These are phyloP conservation scores for Pseudogymnoascus pannorum DNA, from an alignment of 2,329 filamentous ascomycete species.

Conservation along the genomic window DNA sequence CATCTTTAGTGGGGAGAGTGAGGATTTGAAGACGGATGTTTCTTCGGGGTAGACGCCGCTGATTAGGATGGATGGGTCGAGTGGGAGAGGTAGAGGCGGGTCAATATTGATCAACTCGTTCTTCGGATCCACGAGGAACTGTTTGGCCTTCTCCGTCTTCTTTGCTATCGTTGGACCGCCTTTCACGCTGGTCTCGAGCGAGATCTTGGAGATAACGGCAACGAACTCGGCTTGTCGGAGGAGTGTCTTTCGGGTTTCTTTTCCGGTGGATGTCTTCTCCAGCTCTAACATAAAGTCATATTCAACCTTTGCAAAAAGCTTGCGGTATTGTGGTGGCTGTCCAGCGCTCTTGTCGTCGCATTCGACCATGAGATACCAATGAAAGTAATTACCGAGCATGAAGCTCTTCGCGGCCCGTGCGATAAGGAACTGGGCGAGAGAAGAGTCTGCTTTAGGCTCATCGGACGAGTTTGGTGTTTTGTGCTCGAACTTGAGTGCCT, in stretches of 20 bases:
- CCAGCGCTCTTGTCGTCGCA: conserved; percentile 69
- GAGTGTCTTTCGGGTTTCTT: conserved; percentile 67
- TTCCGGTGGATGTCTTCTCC: conserved; percentile 61
- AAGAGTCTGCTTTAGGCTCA: conserved; percentile 66
- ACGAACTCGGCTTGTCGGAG: conserved; percentile 85
- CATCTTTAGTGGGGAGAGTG: conserved; percentile 81
- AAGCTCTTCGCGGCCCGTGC: conserved; percentile 82
- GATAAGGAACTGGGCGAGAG: conserved; percentile 82
- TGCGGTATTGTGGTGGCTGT: conserved; percentile 66
- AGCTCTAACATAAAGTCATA: conserved; percentile 94
- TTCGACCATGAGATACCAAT: conserved; percentile 99
- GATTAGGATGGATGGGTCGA: conserved; percentile 77
- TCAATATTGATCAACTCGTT: conserved; percentile 82
- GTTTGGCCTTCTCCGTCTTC: conserved; percentile 79
- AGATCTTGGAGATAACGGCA: conserved; percentile 78
- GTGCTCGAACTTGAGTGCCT: conserved; percentile 89
- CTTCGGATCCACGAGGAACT: conserved; percentile 76
- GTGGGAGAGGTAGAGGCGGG: conserved; percentile 75
- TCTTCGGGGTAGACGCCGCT: conserved; percentile 77
- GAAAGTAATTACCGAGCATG: conserved; percentile 85
- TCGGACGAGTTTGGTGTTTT: conserved; percentile 56
- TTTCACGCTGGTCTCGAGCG: conserved; percentile 75
- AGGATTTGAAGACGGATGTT: conserved; percentile 90
- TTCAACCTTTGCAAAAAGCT: conserved; percentile 85
- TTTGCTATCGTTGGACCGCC: conserved; percentile 51